phyloP scores from a whole-genome alignment of 2,329 filamentous ascomycete genomes.

The Triangularia verruculosa region DNA sequence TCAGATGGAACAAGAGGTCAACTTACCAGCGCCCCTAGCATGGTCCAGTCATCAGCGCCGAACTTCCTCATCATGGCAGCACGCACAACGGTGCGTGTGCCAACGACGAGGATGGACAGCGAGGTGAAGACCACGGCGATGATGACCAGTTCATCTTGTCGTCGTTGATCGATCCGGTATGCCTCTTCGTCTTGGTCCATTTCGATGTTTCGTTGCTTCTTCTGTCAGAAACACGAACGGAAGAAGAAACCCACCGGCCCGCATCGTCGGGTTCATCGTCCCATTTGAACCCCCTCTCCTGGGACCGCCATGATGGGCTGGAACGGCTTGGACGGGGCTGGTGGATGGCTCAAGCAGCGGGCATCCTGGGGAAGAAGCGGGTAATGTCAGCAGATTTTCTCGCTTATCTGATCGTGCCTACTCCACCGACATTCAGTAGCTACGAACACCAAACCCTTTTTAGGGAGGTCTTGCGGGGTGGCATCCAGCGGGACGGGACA shows the following conservation, averaged over 20 bases:
- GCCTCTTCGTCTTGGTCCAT: background rate
- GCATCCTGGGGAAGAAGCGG: background rate
- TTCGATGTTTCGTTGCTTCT: background rate
- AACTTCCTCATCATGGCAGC: background rate
- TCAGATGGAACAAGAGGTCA: background rate
- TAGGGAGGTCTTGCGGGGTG: background rate
- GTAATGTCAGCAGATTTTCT: background rate
- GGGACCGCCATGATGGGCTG: background rate
- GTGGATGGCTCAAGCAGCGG: background rate
- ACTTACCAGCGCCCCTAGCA: background rate
- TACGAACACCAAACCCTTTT: background rate
- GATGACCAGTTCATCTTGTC: conserved; percentile 1
- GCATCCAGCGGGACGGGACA: background rate
- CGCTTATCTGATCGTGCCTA: background rate
- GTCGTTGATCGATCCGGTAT: background rate
- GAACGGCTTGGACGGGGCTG: background rate
- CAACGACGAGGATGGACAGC: background rate
- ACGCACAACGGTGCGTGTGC: conserved; percentile 1
- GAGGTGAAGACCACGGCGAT: background rate
- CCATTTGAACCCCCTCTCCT: background rate
- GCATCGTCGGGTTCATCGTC: background rate
- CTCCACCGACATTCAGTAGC: background rate
- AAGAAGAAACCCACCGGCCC: background rate
- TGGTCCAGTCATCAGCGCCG: conserved; percentile 1
- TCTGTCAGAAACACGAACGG: background rate